Conservation (phyloP, 2,329 filamentous ascomycete species). For the Phaeosphaeria sp. region DNA sequence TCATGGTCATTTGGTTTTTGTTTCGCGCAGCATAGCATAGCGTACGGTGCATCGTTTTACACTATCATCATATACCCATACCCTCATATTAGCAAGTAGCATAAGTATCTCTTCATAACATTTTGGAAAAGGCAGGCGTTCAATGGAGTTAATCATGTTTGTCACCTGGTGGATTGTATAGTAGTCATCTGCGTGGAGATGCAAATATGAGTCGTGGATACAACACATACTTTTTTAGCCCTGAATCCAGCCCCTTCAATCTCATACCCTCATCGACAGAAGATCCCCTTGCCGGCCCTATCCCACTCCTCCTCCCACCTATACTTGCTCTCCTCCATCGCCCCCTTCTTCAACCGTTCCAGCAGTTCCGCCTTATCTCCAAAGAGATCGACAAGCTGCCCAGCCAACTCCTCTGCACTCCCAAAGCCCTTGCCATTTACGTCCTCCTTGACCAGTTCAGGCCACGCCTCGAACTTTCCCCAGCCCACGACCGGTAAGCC, state of each 20-base stretch:
- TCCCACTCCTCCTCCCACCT: constrained; percentile 97
- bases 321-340: constrained; percentile 72
- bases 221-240: neutral
- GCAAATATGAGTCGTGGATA: neutral
- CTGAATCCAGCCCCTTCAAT: neutral
- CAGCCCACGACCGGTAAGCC: constrained; percentile 91
- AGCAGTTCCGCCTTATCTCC: constrained; percentile 61
- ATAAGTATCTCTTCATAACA: neutral
- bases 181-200: neutral
- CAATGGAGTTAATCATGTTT: neutral
- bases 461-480: constrained; percentile 83
- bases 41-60: neutral
- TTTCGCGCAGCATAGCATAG: neutral
- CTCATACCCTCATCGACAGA: constrained; percentile 47
- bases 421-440: constrained; percentile 87
- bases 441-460: constrained; percentile 87
- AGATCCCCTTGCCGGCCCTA: constrained; percentile 74
- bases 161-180: too few species aligned
- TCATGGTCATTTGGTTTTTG: neutral
- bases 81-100: neutral
- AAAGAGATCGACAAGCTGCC: constrained; percentile 71
- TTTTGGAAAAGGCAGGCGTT: neutral
- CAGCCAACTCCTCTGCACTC: constrained; percentile 69
- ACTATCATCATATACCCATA: neutral
- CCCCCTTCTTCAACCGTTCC: constrained; percentile 68